Conservation (phyloP, 169 alveolate genomes). For the Cryptosporidium xiaoi region DNA sequence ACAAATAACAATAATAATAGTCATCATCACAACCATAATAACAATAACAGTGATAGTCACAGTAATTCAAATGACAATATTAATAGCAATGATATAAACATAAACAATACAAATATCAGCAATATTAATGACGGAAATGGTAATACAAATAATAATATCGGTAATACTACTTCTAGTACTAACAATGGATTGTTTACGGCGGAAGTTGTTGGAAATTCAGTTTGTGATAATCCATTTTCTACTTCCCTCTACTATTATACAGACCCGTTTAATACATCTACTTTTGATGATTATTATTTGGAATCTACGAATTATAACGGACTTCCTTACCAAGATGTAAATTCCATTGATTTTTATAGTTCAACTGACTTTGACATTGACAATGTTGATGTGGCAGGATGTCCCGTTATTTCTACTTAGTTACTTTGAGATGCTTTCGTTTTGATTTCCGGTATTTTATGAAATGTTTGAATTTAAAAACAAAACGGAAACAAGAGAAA, state of each 20-base stretch:
- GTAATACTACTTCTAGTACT: too few relatives aligned
- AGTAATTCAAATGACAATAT: too few relatives aligned
- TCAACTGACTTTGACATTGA: conserved; percentile 49
- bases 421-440: background rate
- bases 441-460: too few relatives aligned
- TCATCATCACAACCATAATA: too few relatives aligned
- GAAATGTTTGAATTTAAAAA: too few relatives aligned
- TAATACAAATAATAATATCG: too few relatives aligned
- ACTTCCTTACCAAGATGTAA: conserved; percentile 35
- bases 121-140: too few relatives aligned
- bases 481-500: too few relatives aligned
- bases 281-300: conserved; percentile 26
- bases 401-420: conserved; percentile 56
- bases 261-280: conserved; percentile 13
- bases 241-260: conserved; percentile 47
- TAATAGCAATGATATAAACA: too few relatives aligned
- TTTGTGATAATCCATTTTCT: conserved; percentile 6
- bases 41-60: too few relatives aligned
- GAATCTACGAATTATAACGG: conserved; percentile 42
- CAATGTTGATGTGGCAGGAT: conserved; percentile 48
- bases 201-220: background rate
- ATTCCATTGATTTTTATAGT: conserved; percentile 27
- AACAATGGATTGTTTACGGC: too few relatives aligned
- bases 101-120: too few relatives aligned
- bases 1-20: background rate